These are phyloP conservation scores for Penicillium sp. DNA, from an alignment of 2,329 filamentous ascomycete species.

Conservation along the genomic window DNA sequence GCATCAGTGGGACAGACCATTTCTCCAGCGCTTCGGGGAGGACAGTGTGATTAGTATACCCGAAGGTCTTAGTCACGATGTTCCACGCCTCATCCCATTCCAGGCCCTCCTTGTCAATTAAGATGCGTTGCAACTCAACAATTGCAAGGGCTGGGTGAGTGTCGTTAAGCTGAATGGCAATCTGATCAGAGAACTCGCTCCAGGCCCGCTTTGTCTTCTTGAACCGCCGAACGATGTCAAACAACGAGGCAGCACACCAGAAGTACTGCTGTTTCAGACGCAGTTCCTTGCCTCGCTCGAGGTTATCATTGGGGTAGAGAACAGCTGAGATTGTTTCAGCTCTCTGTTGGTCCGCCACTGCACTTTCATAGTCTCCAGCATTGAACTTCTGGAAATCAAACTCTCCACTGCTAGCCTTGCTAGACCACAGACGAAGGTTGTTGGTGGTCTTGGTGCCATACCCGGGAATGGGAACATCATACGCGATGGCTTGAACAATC, in stretches of 20 bases:
- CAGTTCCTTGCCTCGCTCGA: slow-evolving; percentile 94
- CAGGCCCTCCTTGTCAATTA: slow-evolving; percentile 83
- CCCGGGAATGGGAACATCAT: slow-evolving; percentile 88
- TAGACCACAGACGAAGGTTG: slow-evolving; percentile 95
- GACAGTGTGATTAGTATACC: slow-evolving; percentile 98
- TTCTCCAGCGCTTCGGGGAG: slow-evolving; percentile 96
- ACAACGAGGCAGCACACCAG: slow-evolving; percentile 95
- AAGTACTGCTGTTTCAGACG: slow-evolving; percentile 99
- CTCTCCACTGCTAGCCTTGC: slow-evolving; percentile 93
- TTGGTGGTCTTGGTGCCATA: slow-evolving; percentile 89
- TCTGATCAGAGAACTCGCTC: slow-evolving; percentile 88
- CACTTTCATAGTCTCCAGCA: slow-evolving; percentile 94
- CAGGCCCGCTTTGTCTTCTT: slow-evolving; percentile 93
- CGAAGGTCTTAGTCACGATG: slow-evolving; percentile 75
- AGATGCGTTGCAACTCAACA: slow-evolving; percentile 89
- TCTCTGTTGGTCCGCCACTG: slow-evolving; percentile 94
- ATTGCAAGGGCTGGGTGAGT: slow-evolving; percentile 96
- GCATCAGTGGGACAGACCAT: slow-evolving; percentile 90
- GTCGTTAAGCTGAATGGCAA: slow-evolving; percentile 97
- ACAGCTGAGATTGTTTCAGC: slow-evolving; percentile 99
- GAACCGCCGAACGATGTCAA: slow-evolving; percentile 95
- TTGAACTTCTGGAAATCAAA: slow-evolving; percentile 99
- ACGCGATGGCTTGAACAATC: slow-evolving; percentile 85
- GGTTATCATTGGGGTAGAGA: slow-evolving; percentile 94
- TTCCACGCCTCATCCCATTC: slow-evolving; percentile 92